These are phyloP conservation scores for Flaveria robusta DNA, from an alignment of 129 eudicot species.

Conservation along the genomic window DNA sequence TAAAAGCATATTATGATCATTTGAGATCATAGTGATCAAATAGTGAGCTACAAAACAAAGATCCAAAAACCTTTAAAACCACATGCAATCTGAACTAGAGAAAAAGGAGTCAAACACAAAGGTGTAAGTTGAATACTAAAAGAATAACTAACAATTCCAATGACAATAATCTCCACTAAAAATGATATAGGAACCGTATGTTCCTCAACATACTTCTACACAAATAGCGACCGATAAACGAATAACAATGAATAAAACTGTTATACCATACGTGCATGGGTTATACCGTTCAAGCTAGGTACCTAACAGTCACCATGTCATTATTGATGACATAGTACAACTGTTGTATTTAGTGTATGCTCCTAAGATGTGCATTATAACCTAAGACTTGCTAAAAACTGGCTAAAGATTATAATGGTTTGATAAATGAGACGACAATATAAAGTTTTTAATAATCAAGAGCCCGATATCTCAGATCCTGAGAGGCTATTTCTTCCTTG, in stretches of 20 bases:
- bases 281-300: neutral
- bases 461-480: constrained; percentile 49
- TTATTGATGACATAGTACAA: constrained; percentile 18
- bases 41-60: neutral
- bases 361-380: constrained; percentile 23
- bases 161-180: neutral
- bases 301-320: neutral
- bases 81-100: neutral
- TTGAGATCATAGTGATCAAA: neutral
- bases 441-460: constrained; percentile 22
- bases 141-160: constrained; percentile 6
- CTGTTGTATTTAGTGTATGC: neutral
- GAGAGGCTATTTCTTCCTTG: constrained; percentile 55
- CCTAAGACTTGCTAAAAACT: constrained; percentile 23
- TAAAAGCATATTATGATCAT: neutral
- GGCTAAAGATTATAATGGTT: constrained; percentile 21
- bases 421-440: neutral
- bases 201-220: neutral
- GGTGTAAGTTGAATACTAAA: neutral
- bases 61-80: neutral
- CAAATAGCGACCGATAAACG: neutral
- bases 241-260: neutral
- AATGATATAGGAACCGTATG: constrained; percentile 4
- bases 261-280: neutral
- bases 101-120: neutral